Conservation (phyloP, 1,284 basidiomycete genomes). For the Ceratobasidium theobromae region DNA sequence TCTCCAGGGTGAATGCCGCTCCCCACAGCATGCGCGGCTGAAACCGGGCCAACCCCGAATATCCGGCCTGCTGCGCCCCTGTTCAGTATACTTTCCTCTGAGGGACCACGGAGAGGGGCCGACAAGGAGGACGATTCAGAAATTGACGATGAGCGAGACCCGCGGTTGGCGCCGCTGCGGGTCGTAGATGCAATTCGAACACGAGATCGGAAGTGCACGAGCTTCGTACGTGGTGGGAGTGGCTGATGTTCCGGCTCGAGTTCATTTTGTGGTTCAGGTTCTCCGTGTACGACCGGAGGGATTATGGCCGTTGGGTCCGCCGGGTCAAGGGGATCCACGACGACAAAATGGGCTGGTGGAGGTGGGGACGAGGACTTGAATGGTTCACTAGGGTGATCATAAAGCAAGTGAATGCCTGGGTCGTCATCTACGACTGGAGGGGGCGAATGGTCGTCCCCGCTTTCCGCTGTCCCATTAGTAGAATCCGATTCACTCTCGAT, state of each 20-base stretch:
- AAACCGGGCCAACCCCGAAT: slow-evolving; percentile 25
- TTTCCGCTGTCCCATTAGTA: slow-evolving; percentile 1
- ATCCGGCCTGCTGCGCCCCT: slow-evolving; percentile 16
- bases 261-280: background rate
- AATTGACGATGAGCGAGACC: slow-evolving; percentile 34
- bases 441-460: background rate
- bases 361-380: background rate
- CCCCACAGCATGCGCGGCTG: slow-evolving; percentile 23
- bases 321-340: slow-evolving; percentile 21
- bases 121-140: slow-evolving; percentile 38
- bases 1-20: slow-evolving; percentile 11
- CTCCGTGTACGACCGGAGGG: background rate
- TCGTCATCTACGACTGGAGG: slow-evolving; percentile 19
- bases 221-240: slow-evolving; percentile 5
- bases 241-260: background rate
- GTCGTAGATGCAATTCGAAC: slow-evolving; percentile 38
- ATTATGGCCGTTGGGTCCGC: slow-evolving; percentile 29
- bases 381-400: slow-evolving; percentile 10
- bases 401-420: slow-evolving; percentile 25
- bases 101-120: slow-evolving; percentile 35
- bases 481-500: slow-evolving; percentile 7
- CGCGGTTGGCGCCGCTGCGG: background rate
- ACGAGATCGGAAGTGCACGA: slow-evolving; percentile 38
- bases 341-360: slow-evolving; percentile 1
- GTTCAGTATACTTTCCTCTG: slow-evolving; percentile 26